A percentile compares a stretch with the other conserved stretches of the same genome.
Conservation (phyloP, 2,329 filamentous ascomycete genomes). For the Chaetomium olivaceum region DNA sequence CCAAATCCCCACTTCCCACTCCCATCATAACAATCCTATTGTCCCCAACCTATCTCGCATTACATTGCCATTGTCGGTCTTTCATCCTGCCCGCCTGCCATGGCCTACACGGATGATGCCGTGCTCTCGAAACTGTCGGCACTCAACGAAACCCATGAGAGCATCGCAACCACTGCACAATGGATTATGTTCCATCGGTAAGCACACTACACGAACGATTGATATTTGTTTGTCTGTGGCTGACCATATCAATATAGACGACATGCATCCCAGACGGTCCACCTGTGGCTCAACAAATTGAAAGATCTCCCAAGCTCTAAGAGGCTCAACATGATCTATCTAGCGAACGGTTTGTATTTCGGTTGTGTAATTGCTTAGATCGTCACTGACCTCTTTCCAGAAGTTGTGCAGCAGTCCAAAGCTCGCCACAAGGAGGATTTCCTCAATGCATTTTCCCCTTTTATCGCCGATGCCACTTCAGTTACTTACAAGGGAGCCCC, state of each 20-base stretch:
- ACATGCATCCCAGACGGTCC: conserved; percentile 87
- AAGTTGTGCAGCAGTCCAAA: conserved; percentile 95
- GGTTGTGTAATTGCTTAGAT: conserved; percentile 22
- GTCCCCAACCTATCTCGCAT: conserved; percentile 8
- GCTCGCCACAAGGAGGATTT: conserved; percentile 92
- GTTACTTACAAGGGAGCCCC: conserved; percentile 89
- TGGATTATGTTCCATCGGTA: conserved; percentile 99
- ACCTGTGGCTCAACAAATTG: conserved; percentile 86
- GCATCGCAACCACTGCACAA: conserved; percentile 93
- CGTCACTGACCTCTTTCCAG: conserved; percentile 47
- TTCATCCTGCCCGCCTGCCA: conserved; percentile 42
- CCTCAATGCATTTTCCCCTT: conserved; percentile 82
- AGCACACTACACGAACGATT: conserved; percentile 23
- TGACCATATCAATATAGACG: conserved; percentile 58
- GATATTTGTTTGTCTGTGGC: conserved; percentile 26
- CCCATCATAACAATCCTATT: not conserved
- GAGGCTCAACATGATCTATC: conserved; percentile 86
- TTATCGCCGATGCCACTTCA: conserved; percentile 87
- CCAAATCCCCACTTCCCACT: not conserved
- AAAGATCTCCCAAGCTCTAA: conserved; percentile 86
- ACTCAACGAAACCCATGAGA: conserved; percentile 95
- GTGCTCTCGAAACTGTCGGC: conserved; percentile 93
- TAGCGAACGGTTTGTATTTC: conserved; percentile 76
- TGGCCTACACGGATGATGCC: conserved; percentile 96
- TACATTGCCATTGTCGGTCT: not conserved